phyloP scores from a whole-genome alignment of 2,329 filamentous ascomycete genomes.

The Xylaria sp. region DNA sequence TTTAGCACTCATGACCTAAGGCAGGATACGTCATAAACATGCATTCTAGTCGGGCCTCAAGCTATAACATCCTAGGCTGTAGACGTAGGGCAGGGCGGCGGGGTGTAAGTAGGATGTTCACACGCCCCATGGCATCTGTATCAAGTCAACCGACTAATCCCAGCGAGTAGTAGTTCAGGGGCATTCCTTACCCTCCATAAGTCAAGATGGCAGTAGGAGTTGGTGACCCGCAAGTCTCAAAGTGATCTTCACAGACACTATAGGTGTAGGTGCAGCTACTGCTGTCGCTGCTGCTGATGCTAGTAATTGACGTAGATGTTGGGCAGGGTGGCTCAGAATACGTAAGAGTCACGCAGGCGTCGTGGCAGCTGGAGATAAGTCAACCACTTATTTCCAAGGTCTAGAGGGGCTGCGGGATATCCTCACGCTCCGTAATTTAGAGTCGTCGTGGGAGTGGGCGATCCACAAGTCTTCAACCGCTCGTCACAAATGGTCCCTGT shows the following conservation, averaged over 20 bases:
- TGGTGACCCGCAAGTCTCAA: constrained; percentile 43
- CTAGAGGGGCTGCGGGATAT: not conserved
- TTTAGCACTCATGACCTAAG: not conserved
- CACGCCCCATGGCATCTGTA: constrained; percentile 32
- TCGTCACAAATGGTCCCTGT: constrained; percentile 44
- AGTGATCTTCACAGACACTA: constrained; percentile 42
- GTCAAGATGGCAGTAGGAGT: constrained; percentile 39
- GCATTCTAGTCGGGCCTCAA: not conserved
- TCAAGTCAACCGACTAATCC: not conserved
- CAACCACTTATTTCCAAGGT: not conserved
- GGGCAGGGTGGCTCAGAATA: constrained; percentile 36
- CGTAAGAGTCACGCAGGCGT: constrained; percentile 27
- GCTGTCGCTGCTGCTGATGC: not conserved
- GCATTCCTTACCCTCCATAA: constrained; percentile 35
- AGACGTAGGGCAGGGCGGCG: constrained; percentile 35
- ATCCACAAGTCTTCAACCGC: constrained; percentile 41
- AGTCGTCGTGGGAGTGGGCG: constrained; percentile 39
- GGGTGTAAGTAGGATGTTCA: constrained; percentile 28
- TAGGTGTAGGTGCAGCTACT: constrained; percentile 37
- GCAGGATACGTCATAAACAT: not conserved
- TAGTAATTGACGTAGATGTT: constrained; percentile 17
- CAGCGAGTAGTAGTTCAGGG: no score
- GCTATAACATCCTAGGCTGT: not conserved
- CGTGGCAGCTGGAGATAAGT: constrained; percentile 30
- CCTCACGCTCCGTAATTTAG: constrained; percentile 37